Base-by-base conservation (phyloP, 2,329 filamentous ascomycete genomes). In the Cladophialophora chaetospira region DNA sequence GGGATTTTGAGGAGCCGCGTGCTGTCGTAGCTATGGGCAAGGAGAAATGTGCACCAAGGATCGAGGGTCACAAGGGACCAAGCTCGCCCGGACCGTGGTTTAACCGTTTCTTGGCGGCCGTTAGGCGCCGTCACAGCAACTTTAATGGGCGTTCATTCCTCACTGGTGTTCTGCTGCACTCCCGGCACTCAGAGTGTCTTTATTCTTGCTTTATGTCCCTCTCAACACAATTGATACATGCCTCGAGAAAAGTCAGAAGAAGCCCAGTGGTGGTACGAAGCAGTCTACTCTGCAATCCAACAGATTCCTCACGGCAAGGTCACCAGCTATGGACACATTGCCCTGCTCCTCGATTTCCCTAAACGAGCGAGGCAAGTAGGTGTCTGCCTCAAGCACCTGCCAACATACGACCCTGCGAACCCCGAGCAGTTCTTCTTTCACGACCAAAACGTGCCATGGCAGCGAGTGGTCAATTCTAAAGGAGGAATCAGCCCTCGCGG, bases 381-480 rank as follows among this genome's bases (percentile, higher is more conserved):
- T 51, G 80, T 94, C 44, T 95, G 89, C 72, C 82, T 97, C 23
- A 97, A 96, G 71, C 87, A 96, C 70, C 84, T 97, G 10, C 83
- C 91, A 1, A 60, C 67, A 10, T 68, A 75, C 5, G 78, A 82
- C 55, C 66, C 76, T 0, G 71, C 75, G 8, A 67, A 72, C 46
- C 73, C 77, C 60, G 74, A 71, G 31, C 73, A 73, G 42, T 71
- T 74, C 51, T 71, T 75, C 55, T 95, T 88, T 75, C 87, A 96
- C 71, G 78, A 82, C 57, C 78, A 77, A 21, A 97, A 88, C 63
- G 93, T 97, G 3, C 93, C 93, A 0, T 97, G 93, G 93, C 93
- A 97, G 77, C 80, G 94, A 56, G 89, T 97, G 58, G 88, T 97
- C 70, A 96, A 93, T 71, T 77, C 89, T 11, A 93, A 89, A 73